phyloP scores from a whole-genome alignment of 768 basidiomycete genomes.

The Lentinula sp. region DNA sequence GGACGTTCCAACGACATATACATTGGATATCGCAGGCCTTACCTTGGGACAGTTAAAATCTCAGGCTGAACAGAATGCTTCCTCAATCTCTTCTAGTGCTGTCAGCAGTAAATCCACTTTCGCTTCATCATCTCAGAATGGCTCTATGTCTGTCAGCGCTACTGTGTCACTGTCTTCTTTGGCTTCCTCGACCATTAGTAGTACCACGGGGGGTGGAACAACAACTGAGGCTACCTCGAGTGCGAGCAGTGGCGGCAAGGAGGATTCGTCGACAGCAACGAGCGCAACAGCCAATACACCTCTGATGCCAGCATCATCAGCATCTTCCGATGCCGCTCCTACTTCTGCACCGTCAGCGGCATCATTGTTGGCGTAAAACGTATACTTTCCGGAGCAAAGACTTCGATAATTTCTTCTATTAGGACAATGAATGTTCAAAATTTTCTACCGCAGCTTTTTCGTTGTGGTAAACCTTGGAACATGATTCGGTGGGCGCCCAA shows the following conservation, averaged over 20 bases:
- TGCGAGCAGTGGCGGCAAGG: not conserved
- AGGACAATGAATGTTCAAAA: no score
- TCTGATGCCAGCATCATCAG: not conserved
- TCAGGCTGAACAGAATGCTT: constrained; percentile 10
- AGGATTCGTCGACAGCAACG: not conserved
- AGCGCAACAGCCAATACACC: not conserved
- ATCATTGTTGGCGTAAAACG: not conserved
- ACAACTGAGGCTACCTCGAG: not conserved
- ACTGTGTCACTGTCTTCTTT: constrained; percentile 1
- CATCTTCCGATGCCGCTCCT: not conserved
- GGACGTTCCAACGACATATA: constrained; percentile 47
- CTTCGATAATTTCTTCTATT: no score
- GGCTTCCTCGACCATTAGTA: not conserved
- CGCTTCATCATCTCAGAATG: not conserved
- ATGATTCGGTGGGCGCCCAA: no score
- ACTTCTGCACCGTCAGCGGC: not conserved
- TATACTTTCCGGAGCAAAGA: no score
- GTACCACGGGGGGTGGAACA: not conserved
- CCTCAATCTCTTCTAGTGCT: constrained; percentile 4
- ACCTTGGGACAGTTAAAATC: constrained; percentile 12
- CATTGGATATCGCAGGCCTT: constrained; percentile 18
- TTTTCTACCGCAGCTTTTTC: no score
- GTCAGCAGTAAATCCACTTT: not conserved
- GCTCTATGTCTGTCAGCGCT: not conserved
- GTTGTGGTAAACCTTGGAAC: no score